These are phyloP conservation scores for Trichoderma virens DNA, from an alignment of 495 filamentous ascomycete species.

Conservation along the genomic window DNA sequence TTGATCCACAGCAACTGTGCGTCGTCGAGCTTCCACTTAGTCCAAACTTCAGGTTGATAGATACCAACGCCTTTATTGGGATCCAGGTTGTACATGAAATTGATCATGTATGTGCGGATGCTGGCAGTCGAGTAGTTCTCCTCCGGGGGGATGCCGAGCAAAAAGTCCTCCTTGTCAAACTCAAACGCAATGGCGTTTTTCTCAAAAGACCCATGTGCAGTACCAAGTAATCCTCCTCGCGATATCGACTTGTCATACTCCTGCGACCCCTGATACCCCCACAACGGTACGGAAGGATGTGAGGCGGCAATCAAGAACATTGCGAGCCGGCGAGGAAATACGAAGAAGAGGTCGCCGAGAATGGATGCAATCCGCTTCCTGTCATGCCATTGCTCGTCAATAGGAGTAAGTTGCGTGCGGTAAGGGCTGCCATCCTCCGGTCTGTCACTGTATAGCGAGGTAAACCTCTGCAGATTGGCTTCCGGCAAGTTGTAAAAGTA, in stretches of 20 bases:
- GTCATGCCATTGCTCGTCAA: constrained; percentile 51
- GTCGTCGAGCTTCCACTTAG: neutral
- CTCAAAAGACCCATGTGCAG: constrained; percentile 49
- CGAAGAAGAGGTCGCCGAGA: constrained; percentile 49
- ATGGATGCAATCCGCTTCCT: constrained; percentile 54
- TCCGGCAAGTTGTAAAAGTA: constrained; percentile 30
- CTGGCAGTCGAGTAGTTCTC: constrained; percentile 27
- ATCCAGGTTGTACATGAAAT: constrained; percentile 44
- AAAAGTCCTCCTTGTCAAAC: constrained; percentile 25
- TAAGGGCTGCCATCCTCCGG: constrained; percentile 42
- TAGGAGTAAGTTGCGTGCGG: constrained; percentile 41
- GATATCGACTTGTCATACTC: constrained; percentile 41
- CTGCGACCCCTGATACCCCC: constrained; percentile 52
- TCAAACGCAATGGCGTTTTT: constrained; percentile 42
- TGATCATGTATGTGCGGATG: constrained; percentile 43
- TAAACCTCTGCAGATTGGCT: constrained; percentile 28
- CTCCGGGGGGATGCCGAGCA: too few relatives aligned
- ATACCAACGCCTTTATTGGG: constrained; percentile 31
- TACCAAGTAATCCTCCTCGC: constrained; percentile 44
- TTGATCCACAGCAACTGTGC: neutral
- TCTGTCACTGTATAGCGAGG: constrained; percentile 35
- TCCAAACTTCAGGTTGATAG: too few relatives aligned
- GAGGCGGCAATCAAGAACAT: constrained; percentile 29
- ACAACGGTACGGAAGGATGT: constrained; percentile 35
- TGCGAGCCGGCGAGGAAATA: constrained; percentile 34